phyloP scores from a whole-genome alignment of 441 rosid genomes.

The Syzygium syzygioides region DNA sequence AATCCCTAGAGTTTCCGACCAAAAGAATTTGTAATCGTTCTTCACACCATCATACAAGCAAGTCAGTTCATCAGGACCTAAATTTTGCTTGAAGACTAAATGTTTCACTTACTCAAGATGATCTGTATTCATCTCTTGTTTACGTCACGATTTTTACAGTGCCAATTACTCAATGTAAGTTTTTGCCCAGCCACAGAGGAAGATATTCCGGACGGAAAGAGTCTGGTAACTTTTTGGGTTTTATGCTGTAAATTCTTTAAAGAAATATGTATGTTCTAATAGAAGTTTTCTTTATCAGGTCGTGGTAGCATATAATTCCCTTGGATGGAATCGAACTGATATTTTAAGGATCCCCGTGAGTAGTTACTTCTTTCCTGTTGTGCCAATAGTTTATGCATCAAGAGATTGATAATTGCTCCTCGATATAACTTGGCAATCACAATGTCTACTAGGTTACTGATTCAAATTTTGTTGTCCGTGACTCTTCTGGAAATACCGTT shows the following conservation, averaged over 20 bases:
- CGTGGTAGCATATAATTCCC: constrained; percentile 68
- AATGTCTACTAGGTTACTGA: constrained; percentile 51
- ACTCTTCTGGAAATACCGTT: constrained; percentile 49
- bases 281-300: constrained; percentile 34
- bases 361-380: neutral
- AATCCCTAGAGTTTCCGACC: neutral
- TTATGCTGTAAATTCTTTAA: neutral
- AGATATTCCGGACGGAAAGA: constrained; percentile 45
- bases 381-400: neutral
- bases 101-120: neutral
- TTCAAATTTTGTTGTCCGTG: constrained; percentile 42
- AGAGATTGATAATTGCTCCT: neutral
- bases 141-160: constrained; percentile 31
- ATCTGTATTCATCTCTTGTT: neutral
- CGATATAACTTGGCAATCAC: constrained; percentile 1
- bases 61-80: neutral
- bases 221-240: constrained; percentile 46
- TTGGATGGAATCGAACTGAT: constrained; percentile 78
- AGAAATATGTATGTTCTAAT: neutral
- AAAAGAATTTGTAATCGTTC: neutral
- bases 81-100: neutral
- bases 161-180: constrained; percentile 76
- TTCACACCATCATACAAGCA: neutral
- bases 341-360: constrained; percentile 66
- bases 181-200: constrained; percentile 75